phyloP scores from a whole-genome alignment of 331 rosid species.

The Malus hybrid region DNA sequence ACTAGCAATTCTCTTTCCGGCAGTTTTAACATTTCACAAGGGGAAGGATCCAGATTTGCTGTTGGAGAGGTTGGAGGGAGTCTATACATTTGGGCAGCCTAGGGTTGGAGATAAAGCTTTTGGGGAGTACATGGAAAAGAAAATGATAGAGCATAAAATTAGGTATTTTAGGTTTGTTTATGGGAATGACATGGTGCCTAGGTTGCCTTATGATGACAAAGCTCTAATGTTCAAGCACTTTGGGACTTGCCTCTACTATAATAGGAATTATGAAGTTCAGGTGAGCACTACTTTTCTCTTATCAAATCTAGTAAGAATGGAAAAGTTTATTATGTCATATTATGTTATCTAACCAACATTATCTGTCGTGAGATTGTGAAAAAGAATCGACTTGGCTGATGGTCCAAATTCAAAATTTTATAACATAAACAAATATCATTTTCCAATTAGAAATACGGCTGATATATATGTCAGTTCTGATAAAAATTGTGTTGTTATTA shows the following conservation, averaged over 20 bases:
- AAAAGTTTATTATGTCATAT: too few relatives aligned
- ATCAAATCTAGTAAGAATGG: too few relatives aligned
- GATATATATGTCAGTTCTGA: too few relatives aligned
- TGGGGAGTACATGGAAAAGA: slow-evolving; percentile 31
- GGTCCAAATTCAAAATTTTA: too few relatives aligned
- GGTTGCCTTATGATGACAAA: slow-evolving; percentile 53
- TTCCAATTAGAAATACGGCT: too few relatives aligned
- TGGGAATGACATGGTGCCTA: slow-evolving; percentile 53
- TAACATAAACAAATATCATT: too few relatives aligned
- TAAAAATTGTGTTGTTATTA: too few relatives aligned
- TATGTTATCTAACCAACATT: too few relatives aligned
- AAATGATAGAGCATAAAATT: slow-evolving; percentile 18
- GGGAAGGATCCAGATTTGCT: slow-evolving; percentile 5
- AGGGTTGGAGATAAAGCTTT: slow-evolving; percentile 46
- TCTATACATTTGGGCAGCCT: slow-evolving; percentile 81
- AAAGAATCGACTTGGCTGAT: too few relatives aligned
- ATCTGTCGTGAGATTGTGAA: too few relatives aligned
- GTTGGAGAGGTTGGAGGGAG: slow-evolving; percentile 51
- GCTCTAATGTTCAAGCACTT: slow-evolving; percentile 60
- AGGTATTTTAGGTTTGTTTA: slow-evolving; percentile 59
- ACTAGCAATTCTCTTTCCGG: slow-evolving; percentile 58
- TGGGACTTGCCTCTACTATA: slow-evolving; percentile 46
- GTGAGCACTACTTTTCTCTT: slow-evolving; percentile 14
- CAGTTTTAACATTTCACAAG: slow-evolving; percentile 45
- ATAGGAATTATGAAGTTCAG: slow-evolving; percentile 37